These are phyloP conservation scores for Diaporthe capsici DNA, from an alignment of 2,329 filamentous ascomycete genomes.

Conservation along the genomic window DNA sequence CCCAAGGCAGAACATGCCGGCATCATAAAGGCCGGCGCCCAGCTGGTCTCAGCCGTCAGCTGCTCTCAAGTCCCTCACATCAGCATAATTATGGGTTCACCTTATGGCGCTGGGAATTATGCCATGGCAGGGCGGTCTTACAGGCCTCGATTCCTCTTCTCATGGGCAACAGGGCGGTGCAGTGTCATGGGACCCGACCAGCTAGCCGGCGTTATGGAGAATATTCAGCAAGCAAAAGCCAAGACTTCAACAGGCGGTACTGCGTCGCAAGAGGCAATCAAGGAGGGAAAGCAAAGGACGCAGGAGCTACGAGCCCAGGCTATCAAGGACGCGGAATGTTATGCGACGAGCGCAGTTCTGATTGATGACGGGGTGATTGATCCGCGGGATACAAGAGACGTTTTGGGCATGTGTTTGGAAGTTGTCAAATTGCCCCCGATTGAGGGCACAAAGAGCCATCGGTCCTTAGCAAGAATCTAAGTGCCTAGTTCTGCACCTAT, in stretches of 20 bases:
- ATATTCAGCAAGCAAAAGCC: background rate
- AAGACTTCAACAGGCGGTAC: background rate
- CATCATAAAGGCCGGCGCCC: slow-evolving; percentile 61
- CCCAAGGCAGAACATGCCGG: slow-evolving; percentile 58
- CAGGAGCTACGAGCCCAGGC: slow-evolving; percentile 70
- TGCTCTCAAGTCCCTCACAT: slow-evolving; percentile 60
- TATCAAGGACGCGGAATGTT: slow-evolving; percentile 78
- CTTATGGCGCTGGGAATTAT: slow-evolving; percentile 62
- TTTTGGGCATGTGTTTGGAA: slow-evolving; percentile 18
- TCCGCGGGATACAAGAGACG: slow-evolving; percentile 3
- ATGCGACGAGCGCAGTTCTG: slow-evolving; percentile 61
- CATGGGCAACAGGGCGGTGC: slow-evolving; percentile 56
- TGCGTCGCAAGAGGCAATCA: too few relatives aligned
- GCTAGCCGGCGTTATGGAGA: slow-evolving; percentile 54
- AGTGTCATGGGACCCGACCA: slow-evolving; percentile 59
- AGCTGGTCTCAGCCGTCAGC: slow-evolving; percentile 60
- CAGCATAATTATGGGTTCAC: slow-evolving; percentile 59
- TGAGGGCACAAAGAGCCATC: background rate
- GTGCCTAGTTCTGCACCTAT: too few relatives aligned
- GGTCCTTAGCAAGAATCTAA: background rate
- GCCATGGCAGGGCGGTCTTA: slow-evolving; percentile 61
- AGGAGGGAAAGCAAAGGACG: background rate
- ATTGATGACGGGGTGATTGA: slow-evolving; percentile 37
- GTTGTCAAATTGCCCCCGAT: background rate
- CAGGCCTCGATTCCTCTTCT: slow-evolving; percentile 58